phyloP scores from a whole-genome alignment of 805 yeast genomes.

The Myxozyma monticola region DNA sequence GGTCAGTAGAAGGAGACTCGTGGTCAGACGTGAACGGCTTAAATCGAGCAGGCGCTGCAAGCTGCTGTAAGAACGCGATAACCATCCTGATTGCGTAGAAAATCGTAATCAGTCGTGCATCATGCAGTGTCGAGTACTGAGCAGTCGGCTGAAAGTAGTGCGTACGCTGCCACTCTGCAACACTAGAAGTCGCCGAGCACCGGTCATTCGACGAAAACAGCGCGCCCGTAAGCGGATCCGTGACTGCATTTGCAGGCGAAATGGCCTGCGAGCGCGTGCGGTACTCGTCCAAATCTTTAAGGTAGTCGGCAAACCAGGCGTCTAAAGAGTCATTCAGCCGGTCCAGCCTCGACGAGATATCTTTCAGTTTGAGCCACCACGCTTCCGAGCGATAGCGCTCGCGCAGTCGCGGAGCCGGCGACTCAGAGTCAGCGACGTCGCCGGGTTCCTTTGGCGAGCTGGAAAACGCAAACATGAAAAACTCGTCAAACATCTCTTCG shows the following conservation, averaged over 20 bases:
- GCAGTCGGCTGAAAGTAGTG: slow-evolving; percentile 17
- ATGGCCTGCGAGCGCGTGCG: neutral
- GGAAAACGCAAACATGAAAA: slow-evolving; percentile 3
- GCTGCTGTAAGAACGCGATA: slow-evolving; percentile 7
- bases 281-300: neutral
- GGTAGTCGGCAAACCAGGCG: slow-evolving; percentile 5
- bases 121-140: slow-evolving; percentile 11
- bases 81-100: slow-evolving; percentile 8
- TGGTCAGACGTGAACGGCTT: too few relatives aligned
- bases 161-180: slow-evolving; percentile 2
- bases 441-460: neutral
- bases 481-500: slow-evolving; percentile 1
- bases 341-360: neutral
- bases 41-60: too few relatives aligned
- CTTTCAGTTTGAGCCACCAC: slow-evolving; percentile 3
- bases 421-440: too few relatives aligned
- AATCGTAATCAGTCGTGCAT: slow-evolving; percentile 9
- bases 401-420: slow-evolving; percentile 4
- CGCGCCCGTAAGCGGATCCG: neutral
- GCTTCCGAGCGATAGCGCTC: neutral
- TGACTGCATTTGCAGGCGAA: neutral
- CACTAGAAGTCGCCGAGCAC: neutral
- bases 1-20: too few relatives aligned
- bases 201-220: neutral
- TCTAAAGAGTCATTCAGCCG: neutral